Conservation (phyloP, 306 rosid genomes). For the Chamaecrista fasciculata region DNA sequence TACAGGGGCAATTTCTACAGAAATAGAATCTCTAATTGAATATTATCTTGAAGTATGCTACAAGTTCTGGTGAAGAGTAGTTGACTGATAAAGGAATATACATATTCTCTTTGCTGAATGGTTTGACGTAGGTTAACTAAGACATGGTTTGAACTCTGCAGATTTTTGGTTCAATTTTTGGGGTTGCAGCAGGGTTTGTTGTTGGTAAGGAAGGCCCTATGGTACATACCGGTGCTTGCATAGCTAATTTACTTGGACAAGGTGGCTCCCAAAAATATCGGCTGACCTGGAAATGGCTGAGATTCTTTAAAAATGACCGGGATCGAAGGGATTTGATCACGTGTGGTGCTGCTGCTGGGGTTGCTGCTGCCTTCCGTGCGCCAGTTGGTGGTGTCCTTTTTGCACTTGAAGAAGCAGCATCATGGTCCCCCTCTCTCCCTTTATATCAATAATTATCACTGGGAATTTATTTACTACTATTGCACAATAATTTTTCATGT, state of each 20-base stretch:
- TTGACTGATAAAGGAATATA: neutral
- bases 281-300: slow-evolving; percentile 73
- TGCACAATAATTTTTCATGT: neutral
- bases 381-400: slow-evolving; percentile 93
- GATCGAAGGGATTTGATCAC: slow-evolving; percentile 80
- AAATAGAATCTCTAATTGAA: neutral
- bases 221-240: slow-evolving; percentile 88
- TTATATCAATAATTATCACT: neutral
- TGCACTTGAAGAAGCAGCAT: slow-evolving; percentile 89
- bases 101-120: neutral
- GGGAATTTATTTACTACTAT: neutral
- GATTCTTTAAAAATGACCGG: slow-evolving; percentile 71
- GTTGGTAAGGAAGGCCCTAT: slow-evolving; percentile 92
- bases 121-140: neutral
- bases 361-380: slow-evolving; percentile 86
- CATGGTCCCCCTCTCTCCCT: slow-evolving; percentile 59
- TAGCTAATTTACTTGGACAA: slow-evolving; percentile 73
- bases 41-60: neutral
- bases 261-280: slow-evolving; percentile 73
- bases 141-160: slow-evolving; percentile 36
- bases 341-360: slow-evolving; percentile 90
- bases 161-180: slow-evolving; percentile 78
- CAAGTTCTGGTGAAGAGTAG: neutral
- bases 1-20: neutral
- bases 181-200: slow-evolving; percentile 76